A percentile compares a stretch with the other conserved stretches of the same genome.
Conservation (phyloP, 164 flowering plant species). For the Houttuynia cordata region DNA sequence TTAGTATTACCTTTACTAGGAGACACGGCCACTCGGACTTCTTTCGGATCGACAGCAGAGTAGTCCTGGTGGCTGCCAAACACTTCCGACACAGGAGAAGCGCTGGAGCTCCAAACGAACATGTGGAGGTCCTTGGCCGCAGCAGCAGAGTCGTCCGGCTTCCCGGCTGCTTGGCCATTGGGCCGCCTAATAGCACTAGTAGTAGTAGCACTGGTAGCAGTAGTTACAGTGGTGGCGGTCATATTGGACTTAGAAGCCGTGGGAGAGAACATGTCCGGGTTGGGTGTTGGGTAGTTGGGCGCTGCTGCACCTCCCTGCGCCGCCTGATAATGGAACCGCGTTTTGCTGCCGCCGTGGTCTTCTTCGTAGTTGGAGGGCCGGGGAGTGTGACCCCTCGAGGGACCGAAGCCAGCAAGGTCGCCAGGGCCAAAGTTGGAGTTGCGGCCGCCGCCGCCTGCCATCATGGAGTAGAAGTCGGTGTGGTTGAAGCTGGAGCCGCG, state of each 20-base stretch:
- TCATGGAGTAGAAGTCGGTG: constrained; percentile 50
- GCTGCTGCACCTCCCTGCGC: constrained; percentile 7
- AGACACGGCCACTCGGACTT: constrained; percentile 52
- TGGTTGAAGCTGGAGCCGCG: constrained; percentile 14
- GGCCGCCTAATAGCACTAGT: constrained; percentile 17
- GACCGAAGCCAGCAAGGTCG: constrained; percentile 20
- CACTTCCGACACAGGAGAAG: constrained; percentile 94
- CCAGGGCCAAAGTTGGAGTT: constrained; percentile 32
- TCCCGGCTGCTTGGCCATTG: constrained; percentile 28
- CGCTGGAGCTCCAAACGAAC: constrained; percentile 99
- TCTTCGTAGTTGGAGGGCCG: constrained; percentile 78
- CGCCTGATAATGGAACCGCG: constrained; percentile 26
- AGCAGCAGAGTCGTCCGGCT: constrained; percentile 20
- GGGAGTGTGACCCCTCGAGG: constrained; percentile 61
- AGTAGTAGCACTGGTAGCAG: not conserved
- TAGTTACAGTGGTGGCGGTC: not conserved
- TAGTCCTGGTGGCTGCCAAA: constrained; percentile 53
- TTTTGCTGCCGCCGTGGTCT: constrained; percentile 29
- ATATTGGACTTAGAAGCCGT: constrained; percentile 14
- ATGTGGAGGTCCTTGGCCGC: constrained; percentile 77
- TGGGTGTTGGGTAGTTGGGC: constrained; percentile 65
- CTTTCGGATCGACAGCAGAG: constrained; percentile 46
- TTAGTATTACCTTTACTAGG: constrained; percentile 51
- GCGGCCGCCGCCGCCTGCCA: constrained; percentile 31
- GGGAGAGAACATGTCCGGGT: constrained; percentile 79